A percentile compares a stretch with the other conserved stretches of the same genome.
Evolutionary conservation across 345 rosid species (phyloP).

Genomic region (Laguncularia racemosa): DNA sequence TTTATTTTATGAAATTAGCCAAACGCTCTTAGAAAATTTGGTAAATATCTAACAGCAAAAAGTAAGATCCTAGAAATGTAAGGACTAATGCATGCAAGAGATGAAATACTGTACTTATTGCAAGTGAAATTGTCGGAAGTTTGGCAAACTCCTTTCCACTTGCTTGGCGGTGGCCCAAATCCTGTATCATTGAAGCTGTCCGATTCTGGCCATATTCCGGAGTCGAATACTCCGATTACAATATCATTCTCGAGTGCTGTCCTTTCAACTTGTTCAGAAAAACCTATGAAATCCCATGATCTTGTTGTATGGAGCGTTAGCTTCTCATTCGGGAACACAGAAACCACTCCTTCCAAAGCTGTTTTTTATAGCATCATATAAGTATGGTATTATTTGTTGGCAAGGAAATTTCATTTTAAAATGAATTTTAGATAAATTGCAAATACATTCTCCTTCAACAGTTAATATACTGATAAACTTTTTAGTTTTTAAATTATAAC

Average conservation of each 20-base stretch:
- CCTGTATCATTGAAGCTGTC: conserved; percentile 15
- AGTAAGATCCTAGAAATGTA: too few species aligned
- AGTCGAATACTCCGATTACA: conserved; percentile 20
- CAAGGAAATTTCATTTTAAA: too few species aligned
- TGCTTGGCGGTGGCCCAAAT: conserved; percentile 23
- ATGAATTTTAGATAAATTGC: too few species aligned
- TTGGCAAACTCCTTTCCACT: conserved; percentile 22
- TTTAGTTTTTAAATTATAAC: too few species aligned
- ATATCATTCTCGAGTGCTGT: conserved; percentile 11
- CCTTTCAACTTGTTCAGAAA: conserved; percentile 3
- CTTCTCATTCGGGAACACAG: conserved; percentile 26
- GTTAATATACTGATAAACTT: too few species aligned
- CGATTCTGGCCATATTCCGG: conserved; percentile 25
- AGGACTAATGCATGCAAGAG: too few species aligned
- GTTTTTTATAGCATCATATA: neutral
- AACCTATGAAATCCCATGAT: conserved; percentile 34
- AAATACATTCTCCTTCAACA: too few species aligned
- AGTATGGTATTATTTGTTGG: too few species aligned
- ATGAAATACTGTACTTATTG: conserved; percentile 33
- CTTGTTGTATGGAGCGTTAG: conserved; percentile 24
- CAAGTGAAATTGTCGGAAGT: conserved; percentile 36
- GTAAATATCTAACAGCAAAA: too few species aligned
- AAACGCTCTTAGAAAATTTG: too few species aligned
- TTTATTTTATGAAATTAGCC: too few species aligned
- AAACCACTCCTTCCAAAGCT: conserved; percentile 29